Conservation (phyloP, 495 filamentous ascomycete species). For the Neurospora sp. region DNA sequence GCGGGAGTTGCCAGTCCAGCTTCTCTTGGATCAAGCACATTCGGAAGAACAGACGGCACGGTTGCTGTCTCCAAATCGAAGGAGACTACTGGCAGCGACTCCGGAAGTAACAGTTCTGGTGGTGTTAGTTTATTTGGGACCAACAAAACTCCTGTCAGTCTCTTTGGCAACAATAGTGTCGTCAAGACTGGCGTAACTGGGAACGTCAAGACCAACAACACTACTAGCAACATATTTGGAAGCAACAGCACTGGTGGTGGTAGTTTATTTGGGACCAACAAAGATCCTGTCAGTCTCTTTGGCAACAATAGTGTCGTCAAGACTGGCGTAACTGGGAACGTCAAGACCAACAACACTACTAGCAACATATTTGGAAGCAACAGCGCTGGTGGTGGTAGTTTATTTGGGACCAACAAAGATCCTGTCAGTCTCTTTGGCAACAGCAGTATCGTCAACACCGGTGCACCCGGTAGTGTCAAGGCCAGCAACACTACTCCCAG, state of each 20-base stretch:
- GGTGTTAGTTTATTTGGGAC: background rate
- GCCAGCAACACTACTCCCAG: background rate
- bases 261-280: background rate
- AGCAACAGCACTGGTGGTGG: background rate
- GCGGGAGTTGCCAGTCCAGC: background rate
- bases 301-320: background rate
- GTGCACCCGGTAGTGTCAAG: background rate
- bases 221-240: background rate
- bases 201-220: background rate
- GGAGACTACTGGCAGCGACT: background rate
- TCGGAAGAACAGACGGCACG: background rate
- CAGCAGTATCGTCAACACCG: background rate
- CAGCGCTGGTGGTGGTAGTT: background rate
- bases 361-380: background rate
- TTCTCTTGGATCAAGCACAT: background rate
- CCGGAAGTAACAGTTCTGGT: background rate
- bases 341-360: background rate
- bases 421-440: background rate
- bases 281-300: background rate
- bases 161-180: background rate
- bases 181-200: background rate
- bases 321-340: background rate
- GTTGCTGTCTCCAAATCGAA: background rate
- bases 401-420: background rate
- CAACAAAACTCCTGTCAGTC: background rate